A percentile compares a stretch with the other conserved stretches of the same genome.
Evolutionary conservation across 768 basidiomycete genomes (phyloP).

Genomic region (Cystofilobasidium capitatum): DNA sequence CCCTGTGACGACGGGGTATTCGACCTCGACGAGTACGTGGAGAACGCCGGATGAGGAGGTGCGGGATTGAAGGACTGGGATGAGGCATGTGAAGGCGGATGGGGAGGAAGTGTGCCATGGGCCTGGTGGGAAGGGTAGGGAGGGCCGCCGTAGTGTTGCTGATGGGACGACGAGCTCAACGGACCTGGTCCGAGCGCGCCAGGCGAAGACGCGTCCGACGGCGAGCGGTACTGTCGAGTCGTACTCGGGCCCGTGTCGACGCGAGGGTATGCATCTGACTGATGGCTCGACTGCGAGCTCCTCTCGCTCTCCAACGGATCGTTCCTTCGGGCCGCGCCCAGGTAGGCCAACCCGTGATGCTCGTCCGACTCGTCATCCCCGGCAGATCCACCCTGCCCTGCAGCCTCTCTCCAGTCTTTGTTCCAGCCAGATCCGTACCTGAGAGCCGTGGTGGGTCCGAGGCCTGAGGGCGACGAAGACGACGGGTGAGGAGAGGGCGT

Average conservation of each 20-base stretch:
- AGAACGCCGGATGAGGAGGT: slow-evolving; percentile 7
- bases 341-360: slow-evolving; percentile 21
- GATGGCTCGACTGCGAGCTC: slow-evolving; percentile 5
- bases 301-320: not conserved
- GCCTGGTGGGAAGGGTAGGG: not conserved
- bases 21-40: slow-evolving; percentile 2
- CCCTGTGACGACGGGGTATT: slow-evolving; percentile 11
- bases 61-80: not conserved
- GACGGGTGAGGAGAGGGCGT: not conserved
- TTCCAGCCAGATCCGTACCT: not conserved
- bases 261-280: not conserved
- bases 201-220: slow-evolving; percentile 1
- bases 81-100: slow-evolving; percentile 3
- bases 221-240: not conserved
- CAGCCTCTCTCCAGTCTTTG: not conserved
- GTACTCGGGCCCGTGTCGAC: not conserved
- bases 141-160: not conserved
- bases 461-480: not conserved
- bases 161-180: not conserved
- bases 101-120: not conserved
- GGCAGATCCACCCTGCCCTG: not conserved
- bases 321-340: slow-evolving; percentile 2
- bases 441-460: not conserved
- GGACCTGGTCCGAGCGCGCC: not conserved
- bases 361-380: slow-evolving; percentile 1